Conservation (phyloP, 1,284 basidiomycete genomes). For the Mycena sp. region DNA sequence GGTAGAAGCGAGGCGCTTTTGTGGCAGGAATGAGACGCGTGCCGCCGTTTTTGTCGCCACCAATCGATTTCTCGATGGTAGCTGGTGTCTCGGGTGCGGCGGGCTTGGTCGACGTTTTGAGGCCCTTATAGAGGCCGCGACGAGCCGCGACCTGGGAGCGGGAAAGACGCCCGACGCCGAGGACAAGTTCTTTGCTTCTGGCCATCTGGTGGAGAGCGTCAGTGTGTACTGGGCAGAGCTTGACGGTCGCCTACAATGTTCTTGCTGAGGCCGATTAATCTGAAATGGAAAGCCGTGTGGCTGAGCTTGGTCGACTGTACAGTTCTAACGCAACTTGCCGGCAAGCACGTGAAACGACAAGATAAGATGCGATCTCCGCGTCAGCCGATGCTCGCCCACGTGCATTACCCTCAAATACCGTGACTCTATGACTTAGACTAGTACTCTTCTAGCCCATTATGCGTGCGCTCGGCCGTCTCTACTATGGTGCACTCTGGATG, state of each 20-base stretch:
- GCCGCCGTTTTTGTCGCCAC: constrained; percentile 92
- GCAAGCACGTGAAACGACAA: too few relatives aligned
- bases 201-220: constrained; percentile 75
- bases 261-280: constrained; percentile 15
- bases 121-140: constrained; percentile 83
- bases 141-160: constrained; percentile 84
- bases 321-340: too few relatives aligned
- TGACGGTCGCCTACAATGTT: not conserved
- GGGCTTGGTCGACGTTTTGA: constrained; percentile 80
- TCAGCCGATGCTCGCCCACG: too few relatives aligned
- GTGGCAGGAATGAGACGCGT: constrained; percentile 86
- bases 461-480: too few relatives aligned
- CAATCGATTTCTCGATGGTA: constrained; percentile 84
- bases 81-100: constrained; percentile 66
- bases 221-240: too few relatives aligned
- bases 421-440: too few relatives aligned
- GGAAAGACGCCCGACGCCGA: constrained; percentile 87
- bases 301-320: too few relatives aligned
- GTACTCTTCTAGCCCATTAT: too few relatives aligned
- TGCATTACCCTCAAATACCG: too few relatives aligned
- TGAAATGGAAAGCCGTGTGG: too few relatives aligned
- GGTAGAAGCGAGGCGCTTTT: constrained; percentile 97
- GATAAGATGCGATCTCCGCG: too few relatives aligned
- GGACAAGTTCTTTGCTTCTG: constrained; percentile 89
- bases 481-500: not conserved